A percentile compares a stretch with the other conserved stretches of the same genome.
phyloP scores from a whole-genome alignment of 257 asterid genomes.

The Solanum clarkiae region DNA sequence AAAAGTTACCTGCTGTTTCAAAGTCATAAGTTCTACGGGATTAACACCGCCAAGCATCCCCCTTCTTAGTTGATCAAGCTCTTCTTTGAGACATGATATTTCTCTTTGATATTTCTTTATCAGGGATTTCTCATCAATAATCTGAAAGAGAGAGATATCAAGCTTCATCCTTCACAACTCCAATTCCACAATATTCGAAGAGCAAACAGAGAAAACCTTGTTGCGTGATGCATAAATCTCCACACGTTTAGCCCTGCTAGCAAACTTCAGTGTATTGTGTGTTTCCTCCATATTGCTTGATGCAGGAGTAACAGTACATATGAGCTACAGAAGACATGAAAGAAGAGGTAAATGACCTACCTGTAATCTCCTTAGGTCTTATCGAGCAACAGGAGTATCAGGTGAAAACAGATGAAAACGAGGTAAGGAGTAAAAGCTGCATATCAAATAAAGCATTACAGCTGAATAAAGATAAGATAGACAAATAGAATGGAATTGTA shows the following conservation, averaged over 20 bases:
- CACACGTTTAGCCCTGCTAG: constrained; percentile 96
- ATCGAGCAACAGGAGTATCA: neutral
- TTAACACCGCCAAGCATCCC: constrained; percentile 74
- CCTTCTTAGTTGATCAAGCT: constrained; percentile 72
- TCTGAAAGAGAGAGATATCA: constrained; percentile 28
- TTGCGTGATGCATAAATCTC: constrained; percentile 91
- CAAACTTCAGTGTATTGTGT: constrained; percentile 93
- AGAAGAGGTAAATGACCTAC: neutral
- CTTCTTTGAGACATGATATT: constrained; percentile 76
- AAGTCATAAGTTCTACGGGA: constrained; percentile 76
- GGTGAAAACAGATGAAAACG: neutral
- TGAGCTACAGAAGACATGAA: constrained; percentile 47
- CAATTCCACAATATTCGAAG: neutral
- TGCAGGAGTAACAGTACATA: constrained; percentile 97
- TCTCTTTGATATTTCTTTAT: constrained; percentile 97
- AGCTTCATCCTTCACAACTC: neutral
- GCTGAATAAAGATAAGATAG: neutral
- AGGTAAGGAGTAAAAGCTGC: neutral
- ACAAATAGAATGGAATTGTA: neutral
- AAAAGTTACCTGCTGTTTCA: constrained; percentile 64
- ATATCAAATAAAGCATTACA: neutral
- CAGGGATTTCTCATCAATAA: constrained; percentile 95
- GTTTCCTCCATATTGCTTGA: constrained; percentile 98
- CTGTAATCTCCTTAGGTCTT: neutral
- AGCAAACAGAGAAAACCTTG: constrained; percentile 36